Evolutionary conservation across 169 alveolate genomes (phyloP), one percentile per base, ranked within the genome.

Genomic region (Plasmodium fragile): DNA sequence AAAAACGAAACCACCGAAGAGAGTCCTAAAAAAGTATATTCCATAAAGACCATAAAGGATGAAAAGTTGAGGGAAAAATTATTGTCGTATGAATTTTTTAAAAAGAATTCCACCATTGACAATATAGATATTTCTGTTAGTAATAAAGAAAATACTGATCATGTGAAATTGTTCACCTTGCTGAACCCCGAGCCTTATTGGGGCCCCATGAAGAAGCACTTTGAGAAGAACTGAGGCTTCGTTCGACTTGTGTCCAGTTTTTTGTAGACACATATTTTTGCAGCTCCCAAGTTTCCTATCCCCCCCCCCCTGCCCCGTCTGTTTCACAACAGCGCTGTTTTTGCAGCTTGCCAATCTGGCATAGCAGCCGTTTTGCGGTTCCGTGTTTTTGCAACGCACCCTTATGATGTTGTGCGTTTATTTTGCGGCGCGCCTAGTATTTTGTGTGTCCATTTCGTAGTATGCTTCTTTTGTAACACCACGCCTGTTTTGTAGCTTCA

Each of bases 191-290:
- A 91, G 59, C 94, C 94, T 13, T 91, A 70, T 39, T 91, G 94
- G 94, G 94, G 94, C 18, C 94, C 94, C 7, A 69, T 69, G 92
- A 91, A 81, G 75, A 91, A 91, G 69, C 94, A 91, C 52, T 52
- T n/a, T 73, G 93, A 73, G 69, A 85, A 75, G 79, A 72, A 36
- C 65, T 85, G 36, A 85, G 39, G 11, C 25, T 43, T 28, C 18
- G 36, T 1, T 32, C 2, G 8, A 39, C 45, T 41, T 78, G 16
- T 41, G 16, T 49, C 11, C 34, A 78, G n/a, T 78, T 78, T 78
- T 22, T 39, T 78, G 53, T 22, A 43, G 49, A 22, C 45, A 4
- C 41, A 25, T 34, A 10, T 10, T 22, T 53, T 22, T 65, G 32
- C 36, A 25, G 41, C 75, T 1, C 4, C 18, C 55, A 45, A 41